These are phyloP conservation scores for Voacanga thouarsii DNA, from an alignment of 257 asterid species.

Conservation along the genomic window DNA sequence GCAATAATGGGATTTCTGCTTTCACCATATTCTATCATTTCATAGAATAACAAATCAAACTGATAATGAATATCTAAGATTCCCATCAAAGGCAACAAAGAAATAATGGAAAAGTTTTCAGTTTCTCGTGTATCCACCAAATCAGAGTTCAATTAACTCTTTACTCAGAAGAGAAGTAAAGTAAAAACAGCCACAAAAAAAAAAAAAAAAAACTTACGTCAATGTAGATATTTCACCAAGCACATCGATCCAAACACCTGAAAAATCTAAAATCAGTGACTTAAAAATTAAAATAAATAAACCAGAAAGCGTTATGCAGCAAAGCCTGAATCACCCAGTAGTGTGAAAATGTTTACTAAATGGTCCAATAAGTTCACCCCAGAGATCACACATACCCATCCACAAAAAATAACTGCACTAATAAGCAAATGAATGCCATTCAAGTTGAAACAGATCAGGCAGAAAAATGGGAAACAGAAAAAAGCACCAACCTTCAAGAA, in stretches of 20 bases:
- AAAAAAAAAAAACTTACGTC: neutral
- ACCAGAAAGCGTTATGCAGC: neutral
- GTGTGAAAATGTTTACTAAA: neutral
- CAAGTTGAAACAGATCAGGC: constrained; percentile 16
- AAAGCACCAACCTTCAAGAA: constrained; percentile 21
- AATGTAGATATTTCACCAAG: neutral
- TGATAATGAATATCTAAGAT: neutral
- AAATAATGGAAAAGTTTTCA: too few species aligned
- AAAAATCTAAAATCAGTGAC: neutral
- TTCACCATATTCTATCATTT: neutral
- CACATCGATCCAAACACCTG: neutral
- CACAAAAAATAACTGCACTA: neutral
- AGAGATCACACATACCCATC: neutral
- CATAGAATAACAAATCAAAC: neutral
- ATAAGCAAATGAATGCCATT: neutral
- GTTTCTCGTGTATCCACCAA: neutral
- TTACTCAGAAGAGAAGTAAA: neutral
- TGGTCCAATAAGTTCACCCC: neutral
- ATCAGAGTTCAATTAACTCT: neutral
- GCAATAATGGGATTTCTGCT: neutral
- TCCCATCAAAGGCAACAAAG: neutral
- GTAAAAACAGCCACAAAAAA: too few species aligned
- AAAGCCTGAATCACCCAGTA: neutral
- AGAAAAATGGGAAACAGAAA: neutral
- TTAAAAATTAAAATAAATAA: neutral